Conservation (phyloP, 495 filamentous ascomycete species). For the Penicillium psychrofluorescens region DNA sequence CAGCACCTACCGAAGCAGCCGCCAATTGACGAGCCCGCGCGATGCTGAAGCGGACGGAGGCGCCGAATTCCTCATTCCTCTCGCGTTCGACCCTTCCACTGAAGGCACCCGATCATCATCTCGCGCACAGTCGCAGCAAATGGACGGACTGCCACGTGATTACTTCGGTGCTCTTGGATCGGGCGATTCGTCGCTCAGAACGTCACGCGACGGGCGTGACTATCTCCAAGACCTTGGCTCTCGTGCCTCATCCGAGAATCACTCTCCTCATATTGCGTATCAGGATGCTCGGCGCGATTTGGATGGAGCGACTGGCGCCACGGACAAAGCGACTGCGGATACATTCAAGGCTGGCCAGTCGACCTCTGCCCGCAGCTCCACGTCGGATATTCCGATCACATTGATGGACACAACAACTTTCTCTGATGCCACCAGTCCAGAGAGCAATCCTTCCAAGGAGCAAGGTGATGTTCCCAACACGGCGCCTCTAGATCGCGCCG, state of each 20-base stretch:
- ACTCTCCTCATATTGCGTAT: conserved; percentile 83
- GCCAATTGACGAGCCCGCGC: conserved; percentile 57
- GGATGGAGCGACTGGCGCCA: conserved; percentile 7
- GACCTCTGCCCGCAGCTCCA: conserved; percentile 56
- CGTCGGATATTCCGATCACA: conserved; percentile 39
- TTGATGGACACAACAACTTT: conserved; percentile 26
- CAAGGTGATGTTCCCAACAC: conserved; percentile 1
- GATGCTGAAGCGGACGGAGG: conserved; percentile 56
- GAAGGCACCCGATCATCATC: conserved; percentile 51
- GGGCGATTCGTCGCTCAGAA: conserved; percentile 12
- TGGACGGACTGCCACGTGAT: conserved; percentile 27
- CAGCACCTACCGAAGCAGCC: conserved; percentile 69
- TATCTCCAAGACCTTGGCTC: conserved; percentile 9
- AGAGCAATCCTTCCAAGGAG: conserved; percentile 20
- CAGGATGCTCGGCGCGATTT: conserved; percentile 54
- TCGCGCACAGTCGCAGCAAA: conserved; percentile 20
- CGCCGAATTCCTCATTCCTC: conserved; percentile 81
- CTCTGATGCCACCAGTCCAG: conserved; percentile 25
- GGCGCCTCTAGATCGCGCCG: conserved; percentile 18
- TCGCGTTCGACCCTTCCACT: conserved; percentile 74
- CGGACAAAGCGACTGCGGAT: conserved; percentile 45
- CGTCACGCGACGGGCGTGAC: conserved; percentile 13
- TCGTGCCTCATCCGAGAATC: conserved; percentile 19
- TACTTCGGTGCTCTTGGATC: conserved; percentile 13
- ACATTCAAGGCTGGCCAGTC: conserved; percentile 54